Evolutionary conservation across 2,329 filamentous ascomycete species (phyloP), one percentile per base, ranked within the genome.

Genomic region (Aspergillus sp.): DNA sequence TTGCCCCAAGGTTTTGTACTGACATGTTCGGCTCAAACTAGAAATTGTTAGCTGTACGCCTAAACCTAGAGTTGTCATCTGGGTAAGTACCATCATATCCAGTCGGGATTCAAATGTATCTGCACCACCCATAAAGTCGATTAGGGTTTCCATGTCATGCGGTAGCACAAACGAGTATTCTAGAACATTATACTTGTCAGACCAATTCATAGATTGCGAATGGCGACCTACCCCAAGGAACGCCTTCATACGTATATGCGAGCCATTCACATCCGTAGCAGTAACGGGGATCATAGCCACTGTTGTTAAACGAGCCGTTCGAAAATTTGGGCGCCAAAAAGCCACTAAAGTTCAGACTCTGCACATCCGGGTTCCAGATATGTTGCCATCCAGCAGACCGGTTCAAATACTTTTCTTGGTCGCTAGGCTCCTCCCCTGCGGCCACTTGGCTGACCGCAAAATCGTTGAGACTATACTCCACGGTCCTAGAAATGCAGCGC

Each of bases 361-460:
- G 78, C 25, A 86, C 81, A 43, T 83, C 72, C 0, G 81, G 70
- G 69, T 91, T 86, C 88, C 87, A 91, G 62, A 90, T 87, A 67
- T 89, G 89, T 28, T 86, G 83, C 89, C 89, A 91, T 63, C 89
- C 87, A n/a, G 82, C 80, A 1, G 86, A 89, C 12, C 88, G 83
- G 45, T 82, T 77, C 15, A 89, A 77, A 67, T 91, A 91, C 54
- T 81, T 87, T 3, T 76, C 65, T 9, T 75, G 73, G 21, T 76
- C 79, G 13, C 72, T 74, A 0, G 77, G 78, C 54, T 83, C 82
- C 19, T 88, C 84, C 0, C 75, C 76, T 0, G 69, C 64, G 43
- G 83, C 82, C 3, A 81, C 81, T 3, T 89, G 76, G 2, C 87
- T 88, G 3, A 74, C 69, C 1, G 89, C 88, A 23, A 91, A 86